These are phyloP conservation scores for Cornus controversa DNA, from an alignment of 148 eudicot species.

Conservation along the genomic window DNA sequence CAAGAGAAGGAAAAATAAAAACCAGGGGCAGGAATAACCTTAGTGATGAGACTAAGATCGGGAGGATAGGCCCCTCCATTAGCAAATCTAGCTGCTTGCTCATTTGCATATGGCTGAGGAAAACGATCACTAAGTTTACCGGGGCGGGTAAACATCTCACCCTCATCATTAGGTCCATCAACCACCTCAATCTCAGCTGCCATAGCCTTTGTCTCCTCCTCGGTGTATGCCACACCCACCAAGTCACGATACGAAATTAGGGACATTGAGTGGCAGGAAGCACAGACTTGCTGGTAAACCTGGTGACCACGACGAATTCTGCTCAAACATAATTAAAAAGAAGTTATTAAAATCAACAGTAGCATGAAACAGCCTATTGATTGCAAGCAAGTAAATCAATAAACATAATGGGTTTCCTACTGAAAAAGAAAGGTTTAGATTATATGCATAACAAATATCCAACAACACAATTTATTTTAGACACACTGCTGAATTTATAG, in stretches of 20 bases:
- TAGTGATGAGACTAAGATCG: slow-evolving; percentile 76
- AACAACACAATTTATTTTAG: not conserved
- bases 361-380: not conserved
- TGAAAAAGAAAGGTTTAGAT: not conserved
- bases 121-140: slow-evolving; percentile 84
- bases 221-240: slow-evolving; percentile 92
- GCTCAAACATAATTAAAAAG: slow-evolving; percentile 20
- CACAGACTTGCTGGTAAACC: slow-evolving; percentile 88
- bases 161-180: slow-evolving; percentile 94
- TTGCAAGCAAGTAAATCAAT: not conserved
- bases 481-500: not conserved
- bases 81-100: slow-evolving; percentile 87
- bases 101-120: slow-evolving; percentile 80
- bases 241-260: slow-evolving; percentile 76
- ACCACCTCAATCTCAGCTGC: slow-evolving; percentile 87
- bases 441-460: not conserved
- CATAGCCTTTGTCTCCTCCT: slow-evolving; percentile 84
- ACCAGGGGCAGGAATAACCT: slow-evolving; percentile 36
- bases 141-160: slow-evolving; percentile 84
- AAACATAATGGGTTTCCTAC: not conserved
- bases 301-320: slow-evolving; percentile 92
- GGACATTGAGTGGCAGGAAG: slow-evolving; percentile 90
- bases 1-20: too few relatives aligned
- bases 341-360: not conserved
- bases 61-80: slow-evolving; percentile 97